phyloP scores from a whole-genome alignment of 1,139 yeast species.

The Geotrichum cucujoidarum region DNA sequence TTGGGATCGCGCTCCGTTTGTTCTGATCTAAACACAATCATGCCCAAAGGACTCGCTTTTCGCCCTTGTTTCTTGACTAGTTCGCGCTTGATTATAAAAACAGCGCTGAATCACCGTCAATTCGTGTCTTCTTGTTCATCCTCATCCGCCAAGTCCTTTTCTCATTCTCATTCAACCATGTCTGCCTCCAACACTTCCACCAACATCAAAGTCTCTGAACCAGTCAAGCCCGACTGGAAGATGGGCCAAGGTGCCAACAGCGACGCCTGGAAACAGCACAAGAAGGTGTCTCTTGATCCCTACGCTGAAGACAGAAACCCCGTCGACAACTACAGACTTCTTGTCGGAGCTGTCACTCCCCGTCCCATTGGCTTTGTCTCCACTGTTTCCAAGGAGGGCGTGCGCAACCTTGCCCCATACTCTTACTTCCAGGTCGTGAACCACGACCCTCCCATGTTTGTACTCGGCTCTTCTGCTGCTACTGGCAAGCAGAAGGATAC shows the following conservation, averaged over 20 bases:
- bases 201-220: too few relatives aligned
- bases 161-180: too few relatives aligned
- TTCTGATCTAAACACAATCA: too few relatives aligned
- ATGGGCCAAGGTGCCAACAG: slow-evolving; percentile 48
- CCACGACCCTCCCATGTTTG: slow-evolving; percentile 57
- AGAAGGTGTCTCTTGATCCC: slow-evolving; percentile 50
- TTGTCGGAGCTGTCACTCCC: slow-evolving; percentile 50
- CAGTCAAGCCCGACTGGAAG: slow-evolving; percentile 39
- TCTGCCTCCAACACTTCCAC: too few relatives aligned
- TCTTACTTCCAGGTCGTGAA: slow-evolving; percentile 50
- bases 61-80: too few relatives aligned
- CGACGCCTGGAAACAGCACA: slow-evolving; percentile 38
- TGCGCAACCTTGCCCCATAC: slow-evolving; percentile 53
- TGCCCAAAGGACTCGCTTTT: too few relatives aligned
- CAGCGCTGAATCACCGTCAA: too few relatives aligned
- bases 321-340: slow-evolving; percentile 47
- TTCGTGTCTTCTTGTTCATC: too few relatives aligned
- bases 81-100: too few relatives aligned
- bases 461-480: slow-evolving; percentile 46
- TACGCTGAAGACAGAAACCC: slow-evolving; percentile 42
- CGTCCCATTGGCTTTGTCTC: slow-evolving; percentile 59
- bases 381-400: slow-evolving; percentile 44
- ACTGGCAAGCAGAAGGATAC: slow-evolving; percentile 47
- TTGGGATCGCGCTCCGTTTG: too few relatives aligned
- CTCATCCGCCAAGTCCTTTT: too few relatives aligned